Evolutionary conservation across 352 stramenopile species (phyloP).

Genomic region (Pythium dissimile): DNA sequence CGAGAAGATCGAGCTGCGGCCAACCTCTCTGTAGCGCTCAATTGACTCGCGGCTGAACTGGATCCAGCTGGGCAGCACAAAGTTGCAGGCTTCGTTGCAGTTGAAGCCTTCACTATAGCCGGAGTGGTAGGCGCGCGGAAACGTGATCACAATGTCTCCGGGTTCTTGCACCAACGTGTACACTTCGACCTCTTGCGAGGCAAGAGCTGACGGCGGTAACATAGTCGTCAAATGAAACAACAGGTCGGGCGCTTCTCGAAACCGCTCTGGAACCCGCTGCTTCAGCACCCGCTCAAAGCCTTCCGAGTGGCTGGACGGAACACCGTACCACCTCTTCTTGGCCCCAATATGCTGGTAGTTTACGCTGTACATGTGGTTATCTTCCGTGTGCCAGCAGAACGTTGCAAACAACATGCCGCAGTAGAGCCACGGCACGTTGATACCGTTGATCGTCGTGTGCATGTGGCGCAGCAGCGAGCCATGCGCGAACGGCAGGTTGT

Average conservation of each 20-base stretch:
- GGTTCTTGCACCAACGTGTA: constrained; percentile 78
- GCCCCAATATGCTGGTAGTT: constrained; percentile 98
- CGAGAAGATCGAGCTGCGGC: constrained; percentile 71
- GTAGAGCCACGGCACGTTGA: constrained; percentile 99
- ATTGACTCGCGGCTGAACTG: constrained; percentile 69
- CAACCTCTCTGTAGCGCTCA: constrained; percentile 63
- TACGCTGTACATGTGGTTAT: constrained; percentile 99
- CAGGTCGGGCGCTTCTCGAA: constrained; percentile 57
- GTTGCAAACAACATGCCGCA: constrained; percentile 97
- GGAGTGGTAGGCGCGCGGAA: constrained; percentile 95
- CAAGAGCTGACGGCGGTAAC: constrained; percentile 52
- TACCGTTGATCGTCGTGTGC: constrained; percentile 93
- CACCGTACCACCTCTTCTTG: constrained; percentile 96
- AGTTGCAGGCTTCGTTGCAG: constrained; percentile 89
- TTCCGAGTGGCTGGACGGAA: constrained; percentile 47
- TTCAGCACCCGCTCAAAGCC: constrained; percentile 55
- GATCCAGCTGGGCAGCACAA: constrained; percentile 82
- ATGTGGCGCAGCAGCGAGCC: constrained; percentile 93
- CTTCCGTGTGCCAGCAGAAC: constrained; percentile 99
- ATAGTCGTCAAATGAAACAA: constrained; percentile 77
- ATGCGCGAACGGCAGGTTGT: constrained; percentile 94
- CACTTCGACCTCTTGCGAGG: constrained; percentile 43
- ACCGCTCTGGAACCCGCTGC: constrained; percentile 53
- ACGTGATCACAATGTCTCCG: constrained; percentile 97
- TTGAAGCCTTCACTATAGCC: constrained; percentile 97